These are phyloP conservation scores for Apiospora saccharicola DNA, from an alignment of 2,329 filamentous ascomycete species.

Conservation along the genomic window DNA sequence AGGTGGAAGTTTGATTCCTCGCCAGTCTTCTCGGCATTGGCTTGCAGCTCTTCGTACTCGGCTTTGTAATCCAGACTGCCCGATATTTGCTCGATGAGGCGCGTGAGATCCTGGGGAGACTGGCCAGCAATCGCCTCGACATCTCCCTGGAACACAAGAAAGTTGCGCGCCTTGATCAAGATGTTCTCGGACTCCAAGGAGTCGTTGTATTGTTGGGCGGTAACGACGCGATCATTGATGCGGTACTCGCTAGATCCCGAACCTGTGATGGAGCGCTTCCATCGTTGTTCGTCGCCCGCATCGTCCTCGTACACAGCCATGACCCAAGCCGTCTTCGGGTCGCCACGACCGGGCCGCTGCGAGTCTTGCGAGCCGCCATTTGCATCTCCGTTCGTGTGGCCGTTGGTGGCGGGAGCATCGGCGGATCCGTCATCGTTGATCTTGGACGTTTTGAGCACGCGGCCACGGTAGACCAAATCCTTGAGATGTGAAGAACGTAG, in stretches of 20 bases:
- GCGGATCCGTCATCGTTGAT: slow-evolving; percentile 92
- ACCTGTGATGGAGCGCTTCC: slow-evolving; percentile 94
- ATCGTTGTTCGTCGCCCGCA: slow-evolving; percentile 90
- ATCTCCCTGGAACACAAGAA: slow-evolving; percentile 97
- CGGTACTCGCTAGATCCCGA: slow-evolving; percentile 92
- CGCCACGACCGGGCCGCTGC: slow-evolving; percentile 66
- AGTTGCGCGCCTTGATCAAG: slow-evolving; percentile 96
- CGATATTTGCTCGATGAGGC: slow-evolving; percentile 96
- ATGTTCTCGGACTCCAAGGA: slow-evolving; percentile 94
- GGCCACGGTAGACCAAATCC: slow-evolving; percentile 94
- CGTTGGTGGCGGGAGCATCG: slow-evolving; percentile 62
- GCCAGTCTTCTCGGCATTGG: slow-evolving; percentile 82
- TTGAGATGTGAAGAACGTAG: slow-evolving; percentile 91
- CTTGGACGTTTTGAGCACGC: slow-evolving; percentile 89
- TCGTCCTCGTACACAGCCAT: slow-evolving; percentile 99
- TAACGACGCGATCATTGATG: slow-evolving; percentile 91
- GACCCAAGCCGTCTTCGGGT: slow-evolving; percentile 96
- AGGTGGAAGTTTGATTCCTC: slow-evolving; percentile 91
- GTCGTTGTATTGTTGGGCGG: slow-evolving; percentile 91
- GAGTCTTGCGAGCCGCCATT: slow-evolving; percentile 65
- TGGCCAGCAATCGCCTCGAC: slow-evolving; percentile 97
- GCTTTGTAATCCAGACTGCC: slow-evolving; percentile 93
- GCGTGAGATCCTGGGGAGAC: slow-evolving; percentile 90
- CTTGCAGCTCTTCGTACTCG: slow-evolving; percentile 91
- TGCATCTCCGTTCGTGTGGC: slow-evolving; percentile 67